phyloP scores from a whole-genome alignment of 768 basidiomycete genomes.

The Termitomyces titanicus region DNA sequence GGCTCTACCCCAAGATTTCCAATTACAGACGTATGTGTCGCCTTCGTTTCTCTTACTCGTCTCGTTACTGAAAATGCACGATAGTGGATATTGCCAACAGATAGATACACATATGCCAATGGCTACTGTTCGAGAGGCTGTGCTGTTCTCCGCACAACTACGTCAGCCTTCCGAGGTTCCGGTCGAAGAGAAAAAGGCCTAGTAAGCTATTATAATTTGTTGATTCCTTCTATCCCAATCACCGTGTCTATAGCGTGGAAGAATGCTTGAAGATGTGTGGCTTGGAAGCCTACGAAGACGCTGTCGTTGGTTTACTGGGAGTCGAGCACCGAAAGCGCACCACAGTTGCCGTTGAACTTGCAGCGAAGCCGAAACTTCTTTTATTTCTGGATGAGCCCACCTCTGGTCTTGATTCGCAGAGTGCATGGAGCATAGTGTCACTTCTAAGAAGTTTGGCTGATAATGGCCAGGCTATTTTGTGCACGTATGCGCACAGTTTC shows the following conservation, averaged over 20 bases:
- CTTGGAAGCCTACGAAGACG: conserved; percentile 60
- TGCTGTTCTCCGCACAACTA: conserved; percentile 74
- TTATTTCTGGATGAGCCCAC: conserved; percentile 91
- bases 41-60: neutral
- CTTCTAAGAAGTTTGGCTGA: conserved; percentile 77
- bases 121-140: conserved; percentile 76
- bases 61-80: neutral
- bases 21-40: conserved; percentile 40
- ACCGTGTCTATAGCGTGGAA: conserved; percentile 6
- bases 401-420: conserved; percentile 82
- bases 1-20: conserved; percentile 38
- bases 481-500: conserved; percentile 57
- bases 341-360: conserved; percentile 85
- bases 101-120: conserved; percentile 76
- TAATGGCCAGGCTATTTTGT: conserved; percentile 83
- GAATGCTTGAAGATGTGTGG: conserved; percentile 48
- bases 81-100: conserved; percentile 77
- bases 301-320: conserved; percentile 61
- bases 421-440: conserved; percentile 77
- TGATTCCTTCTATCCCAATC: neutral
- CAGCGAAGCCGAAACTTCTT: conserved; percentile 79
- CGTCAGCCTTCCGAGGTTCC: conserved; percentile 70
- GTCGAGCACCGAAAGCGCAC: conserved; percentile 78
- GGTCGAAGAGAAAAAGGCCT: conserved; percentile 69
- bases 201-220: conserved; percentile 43